Percentiles rank a stretch among this genome's conserved stretches.
Conservation (phyloP, 441 rosid genomes). For the Corymbia calophylla region DNA sequence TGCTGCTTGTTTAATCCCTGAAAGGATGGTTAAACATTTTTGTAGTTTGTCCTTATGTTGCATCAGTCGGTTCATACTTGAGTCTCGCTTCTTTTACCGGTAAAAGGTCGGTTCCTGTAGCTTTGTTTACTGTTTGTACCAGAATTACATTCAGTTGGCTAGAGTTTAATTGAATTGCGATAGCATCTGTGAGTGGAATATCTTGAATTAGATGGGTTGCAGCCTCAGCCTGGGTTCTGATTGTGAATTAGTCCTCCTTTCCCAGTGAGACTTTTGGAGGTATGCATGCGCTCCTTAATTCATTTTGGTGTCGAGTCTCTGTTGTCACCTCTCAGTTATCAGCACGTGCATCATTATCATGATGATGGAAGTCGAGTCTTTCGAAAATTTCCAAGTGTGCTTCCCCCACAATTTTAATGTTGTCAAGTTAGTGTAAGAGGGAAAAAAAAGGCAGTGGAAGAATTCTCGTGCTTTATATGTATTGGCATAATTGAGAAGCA, state of each 20-base stretch:
- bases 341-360: neutral
- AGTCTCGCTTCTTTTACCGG: neutral
- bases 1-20: neutral
- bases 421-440: neutral
- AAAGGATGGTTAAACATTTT: neutral
- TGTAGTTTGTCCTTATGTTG: neutral
- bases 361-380: neutral
- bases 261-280: neutral
- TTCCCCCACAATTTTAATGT: neutral
- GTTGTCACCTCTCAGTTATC: neutral
- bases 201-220: neutral
- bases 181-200: neutral
- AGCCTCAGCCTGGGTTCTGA: neutral
- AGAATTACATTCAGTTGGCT: neutral
- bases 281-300: neutral
- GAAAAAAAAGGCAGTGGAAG: no score
- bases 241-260: neutral
- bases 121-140: neutral
- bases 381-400: neutral
- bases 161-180: neutral
- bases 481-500: no score
- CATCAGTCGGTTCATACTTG: neutral
- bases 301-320: neutral
- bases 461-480: no score
- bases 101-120: neutral